phyloP scores from a whole-genome alignment of 805 yeast genomes.

The Hanseniaspora guilliermondii region DNA sequence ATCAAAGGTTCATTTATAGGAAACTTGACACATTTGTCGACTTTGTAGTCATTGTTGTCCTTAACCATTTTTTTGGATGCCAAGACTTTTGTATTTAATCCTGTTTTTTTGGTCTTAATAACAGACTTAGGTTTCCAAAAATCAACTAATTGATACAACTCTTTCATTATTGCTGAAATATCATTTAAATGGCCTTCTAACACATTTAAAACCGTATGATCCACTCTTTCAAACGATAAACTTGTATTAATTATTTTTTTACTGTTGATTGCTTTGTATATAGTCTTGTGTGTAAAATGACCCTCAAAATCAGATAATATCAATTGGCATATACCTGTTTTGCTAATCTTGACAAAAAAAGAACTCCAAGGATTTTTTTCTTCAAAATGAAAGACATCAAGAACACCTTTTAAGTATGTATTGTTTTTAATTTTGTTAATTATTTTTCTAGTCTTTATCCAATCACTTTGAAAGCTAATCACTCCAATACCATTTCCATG shows the following conservation, averaged over 20 bases:
- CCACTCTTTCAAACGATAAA: neutral
- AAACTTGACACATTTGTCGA: conserved; percentile 54
- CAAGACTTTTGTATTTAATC: conserved; percentile 62
- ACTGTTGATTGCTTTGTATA: neutral
- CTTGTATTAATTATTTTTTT: neutral
- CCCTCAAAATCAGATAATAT: neutral
- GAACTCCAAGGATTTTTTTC: neutral
- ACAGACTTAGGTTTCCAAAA: conserved; percentile 55
- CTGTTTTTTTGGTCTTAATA: conserved; percentile 73
- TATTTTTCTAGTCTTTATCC: conserved; percentile 40
- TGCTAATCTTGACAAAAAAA: neutral
- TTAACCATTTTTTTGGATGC: conserved; percentile 59
- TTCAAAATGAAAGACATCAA: conserved; percentile 34
- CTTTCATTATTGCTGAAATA: conserved; percentile 54
- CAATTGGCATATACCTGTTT: neutral
- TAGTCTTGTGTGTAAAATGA: neutral
- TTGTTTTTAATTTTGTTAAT: conserved; percentile 28
- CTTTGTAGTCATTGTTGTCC: conserved; percentile 66
- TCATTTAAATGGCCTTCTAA: neutral
- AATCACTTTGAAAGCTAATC: conserved; percentile 40
- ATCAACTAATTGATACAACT: conserved; percentile 45
- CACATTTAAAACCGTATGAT: conserved; percentile 8
- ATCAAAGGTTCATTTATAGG: conserved; percentile 69
- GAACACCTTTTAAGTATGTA: conserved; percentile 41
- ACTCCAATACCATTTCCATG: conserved; percentile 82